phyloP scores from a whole-genome alignment of 176 grass and related monocot genomes.

The Guadua angustifolia region DNA sequence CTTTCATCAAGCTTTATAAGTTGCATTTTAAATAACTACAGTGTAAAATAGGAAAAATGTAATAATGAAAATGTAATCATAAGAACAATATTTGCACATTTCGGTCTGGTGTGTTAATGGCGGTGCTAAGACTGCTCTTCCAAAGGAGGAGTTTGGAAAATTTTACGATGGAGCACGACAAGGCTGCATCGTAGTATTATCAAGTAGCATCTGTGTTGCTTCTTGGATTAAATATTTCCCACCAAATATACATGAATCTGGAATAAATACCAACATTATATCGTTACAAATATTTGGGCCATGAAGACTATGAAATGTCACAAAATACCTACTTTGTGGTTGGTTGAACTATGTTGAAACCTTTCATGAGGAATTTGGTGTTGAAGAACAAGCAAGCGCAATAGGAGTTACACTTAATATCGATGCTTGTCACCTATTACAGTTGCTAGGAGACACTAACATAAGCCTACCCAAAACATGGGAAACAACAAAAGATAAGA shows the following conservation, averaged over 20 bases:
- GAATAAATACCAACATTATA: constrained; percentile 23
- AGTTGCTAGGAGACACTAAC: too few relatives aligned
- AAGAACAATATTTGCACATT: constrained; percentile 41
- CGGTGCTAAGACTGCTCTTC: constrained; percentile 63
- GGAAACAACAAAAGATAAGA: too few relatives aligned
- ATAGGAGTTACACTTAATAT: too few relatives aligned
- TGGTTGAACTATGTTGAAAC: too few relatives aligned
- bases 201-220: constrained; percentile 53
- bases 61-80: too few relatives aligned
- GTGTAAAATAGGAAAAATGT: background rate
- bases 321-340: too few relatives aligned
- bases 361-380: too few relatives aligned
- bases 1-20: constrained; percentile 26
- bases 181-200: constrained; percentile 39
- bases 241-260: constrained; percentile 82
- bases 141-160: constrained; percentile 90
- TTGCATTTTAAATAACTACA: constrained; percentile 23
- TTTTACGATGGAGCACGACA: constrained; percentile 86
- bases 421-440: too few relatives aligned
- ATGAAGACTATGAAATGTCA: background rate
- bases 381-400: too few relatives aligned
- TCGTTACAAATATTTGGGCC: constrained; percentile 2
- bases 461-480: too few relatives aligned
- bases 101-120: constrained; percentile 76
- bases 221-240: constrained; percentile 83